Percentiles rank a stretch among this genome's conserved stretches.
Conservation (phyloP, 148 eudicot genomes). For the Linanthus parryae region DNA sequence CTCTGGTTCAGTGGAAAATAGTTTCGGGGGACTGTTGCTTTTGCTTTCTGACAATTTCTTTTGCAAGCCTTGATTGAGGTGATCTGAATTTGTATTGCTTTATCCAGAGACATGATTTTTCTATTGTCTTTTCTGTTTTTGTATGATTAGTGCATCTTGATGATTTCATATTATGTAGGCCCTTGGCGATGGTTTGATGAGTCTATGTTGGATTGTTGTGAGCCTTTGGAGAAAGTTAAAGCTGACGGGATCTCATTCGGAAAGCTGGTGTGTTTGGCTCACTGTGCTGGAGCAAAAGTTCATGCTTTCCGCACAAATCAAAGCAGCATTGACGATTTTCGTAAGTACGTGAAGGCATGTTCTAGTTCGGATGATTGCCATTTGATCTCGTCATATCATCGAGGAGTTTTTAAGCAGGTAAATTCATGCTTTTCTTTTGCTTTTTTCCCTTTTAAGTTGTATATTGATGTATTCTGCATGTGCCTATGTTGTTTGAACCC, state of each 20-base stretch:
- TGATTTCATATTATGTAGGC: conserved; percentile 46
- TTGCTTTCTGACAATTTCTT: too few species aligned
- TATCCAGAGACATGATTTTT: too few species aligned
- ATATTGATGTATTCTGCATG: background rate
- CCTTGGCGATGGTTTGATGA: conserved; percentile 99
- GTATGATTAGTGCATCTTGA: too few species aligned
- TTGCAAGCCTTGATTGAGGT: too few species aligned
- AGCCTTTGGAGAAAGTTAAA: conserved; percentile 86
- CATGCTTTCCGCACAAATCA: conserved; percentile 60
- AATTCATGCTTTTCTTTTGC: background rate
- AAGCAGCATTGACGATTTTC: conserved; percentile 64
- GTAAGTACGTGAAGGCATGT: conserved; percentile 63
- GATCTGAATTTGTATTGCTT: too few species aligned
- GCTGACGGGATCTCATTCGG: conserved; percentile 76
- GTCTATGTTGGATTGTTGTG: conserved; percentile 88
- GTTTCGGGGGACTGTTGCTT: too few species aligned
- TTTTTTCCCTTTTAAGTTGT: background rate
- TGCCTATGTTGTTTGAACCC: too few species aligned
- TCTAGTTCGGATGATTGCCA: conserved; percentile 63
- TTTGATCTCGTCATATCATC: conserved; percentile 65
- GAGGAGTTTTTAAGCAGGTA: conserved; percentile 80
- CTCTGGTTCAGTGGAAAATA: too few species aligned
- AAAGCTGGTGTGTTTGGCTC: conserved; percentile 78
- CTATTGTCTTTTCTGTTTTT: too few species aligned
- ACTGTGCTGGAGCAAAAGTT: conserved; percentile 83